Evolutionary conservation across 805 yeast species (phyloP).

Genomic region (Ogataea paradorogensis): DNA sequence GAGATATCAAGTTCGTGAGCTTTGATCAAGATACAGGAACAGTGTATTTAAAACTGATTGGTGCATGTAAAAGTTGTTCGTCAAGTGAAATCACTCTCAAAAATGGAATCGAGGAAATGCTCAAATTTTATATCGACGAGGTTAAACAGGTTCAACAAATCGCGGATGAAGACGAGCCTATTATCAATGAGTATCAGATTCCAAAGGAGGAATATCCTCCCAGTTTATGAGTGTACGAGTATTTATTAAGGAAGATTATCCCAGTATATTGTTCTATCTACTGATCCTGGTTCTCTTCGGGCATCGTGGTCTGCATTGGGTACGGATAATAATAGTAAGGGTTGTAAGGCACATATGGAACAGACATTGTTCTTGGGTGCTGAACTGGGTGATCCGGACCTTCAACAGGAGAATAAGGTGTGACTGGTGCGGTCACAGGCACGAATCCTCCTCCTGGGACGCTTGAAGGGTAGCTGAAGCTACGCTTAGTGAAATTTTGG

Average conservation of each 20-base stretch:
- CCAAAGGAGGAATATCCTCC: conserved; percentile 34
- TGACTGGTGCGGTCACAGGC: conserved; percentile 5
- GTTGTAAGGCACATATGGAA: conserved; percentile 19
- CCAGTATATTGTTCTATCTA: not conserved
- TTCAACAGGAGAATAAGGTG: not conserved
- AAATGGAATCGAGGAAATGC: conserved; percentile 96
- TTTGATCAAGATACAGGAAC: conserved; percentile 84
- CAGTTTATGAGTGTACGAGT: conserved; percentile 25
- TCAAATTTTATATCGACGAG: conserved; percentile 94
- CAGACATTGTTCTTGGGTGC: conserved; percentile 11
- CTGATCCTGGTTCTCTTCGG: conserved; percentile 1
- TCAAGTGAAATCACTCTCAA: conserved; percentile 88
- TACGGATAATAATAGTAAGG: conserved; percentile 24
- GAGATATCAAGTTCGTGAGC: conserved; percentile 86
- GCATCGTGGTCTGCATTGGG: conserved; percentile 10
- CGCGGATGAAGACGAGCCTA: conserved; percentile 70
- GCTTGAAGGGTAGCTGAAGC: conserved; percentile 7
- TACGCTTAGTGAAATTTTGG: conserved; percentile 19
- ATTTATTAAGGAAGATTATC: conserved; percentile 4
- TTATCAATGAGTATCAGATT: conserved; percentile 1
- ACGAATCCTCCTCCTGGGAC: conserved; percentile 6
- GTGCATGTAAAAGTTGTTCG: conserved; percentile 95
- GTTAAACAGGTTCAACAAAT: conserved; percentile 85
- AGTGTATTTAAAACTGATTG: conserved; percentile 84
- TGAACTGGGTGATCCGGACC: conserved; percentile 13